Evolutionary conservation across 2,329 filamentous ascomycete genomes (phyloP), one percentile per base, ranked within the genome.

Genomic region (Cercospora berteroae): DNA sequence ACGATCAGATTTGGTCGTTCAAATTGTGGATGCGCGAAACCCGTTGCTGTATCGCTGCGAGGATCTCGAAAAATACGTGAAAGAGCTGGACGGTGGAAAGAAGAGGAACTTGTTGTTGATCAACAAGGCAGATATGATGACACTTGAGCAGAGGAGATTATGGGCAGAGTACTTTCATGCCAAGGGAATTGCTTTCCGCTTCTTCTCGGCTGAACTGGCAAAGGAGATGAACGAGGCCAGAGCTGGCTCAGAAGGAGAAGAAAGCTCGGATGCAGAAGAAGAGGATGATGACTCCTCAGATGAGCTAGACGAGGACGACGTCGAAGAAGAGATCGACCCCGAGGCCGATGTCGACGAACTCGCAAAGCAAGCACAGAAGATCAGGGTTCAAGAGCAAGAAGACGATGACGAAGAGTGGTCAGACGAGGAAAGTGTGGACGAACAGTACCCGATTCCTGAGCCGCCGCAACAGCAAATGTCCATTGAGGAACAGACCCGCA

Each of bases 71-170:
- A 85, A 84, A 72, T 99, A 99, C 74, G 95, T 99, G 75, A 96
- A 97, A 81, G 93, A 96, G 74, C 90, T 98, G 27, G 91, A 96
- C 75, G 68, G 67, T n/a, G 71, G 71, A 44, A 81, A 88, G 1
- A 89, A 88, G 77, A 98, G 93, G 78, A 99, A 98, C 78, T 77
- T 99, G 76, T 80, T 99, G 65, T 84, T 99, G 64, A 94, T 99
- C 77, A 99, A 99, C 85, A 99, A 99, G 84, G 94, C 95, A 56
- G 95, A 99, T 81, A 97, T 99, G 95, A 94, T 99, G 92, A 96
- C 94, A 1, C 80, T 88, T 58, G 88, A 88, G 74, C 96, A 99
- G 81, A 85, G 95, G 71, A 86, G 86, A 71, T 84, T 85, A 0
- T 99, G 95, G 95, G 94, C 94, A 3, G 87, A 90, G 73, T 93